Base-by-base conservation (phyloP, 1,284 basidiomycete species). In the Chalciporus sp. region DNA sequence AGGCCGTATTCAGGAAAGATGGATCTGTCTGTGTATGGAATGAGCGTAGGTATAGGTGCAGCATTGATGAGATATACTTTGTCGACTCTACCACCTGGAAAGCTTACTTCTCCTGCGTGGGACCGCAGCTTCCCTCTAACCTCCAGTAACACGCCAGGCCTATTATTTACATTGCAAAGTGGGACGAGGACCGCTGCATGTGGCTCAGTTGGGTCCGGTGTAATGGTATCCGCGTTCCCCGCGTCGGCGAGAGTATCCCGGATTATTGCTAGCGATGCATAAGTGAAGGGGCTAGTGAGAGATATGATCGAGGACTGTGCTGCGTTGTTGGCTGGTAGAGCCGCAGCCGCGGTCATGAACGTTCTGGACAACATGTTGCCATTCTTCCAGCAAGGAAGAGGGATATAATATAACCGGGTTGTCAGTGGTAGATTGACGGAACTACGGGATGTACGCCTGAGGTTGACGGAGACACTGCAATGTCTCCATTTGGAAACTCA, bases 81-180 rank as follows among this genome's bases (percentile, higher is more conserved):
- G 65, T 91, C 89, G 33, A 85, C 77, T 55, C 77, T 76, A 11
- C 90, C 89, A n/a, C 90, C 89, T 33, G 90, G 88, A 72, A 90
- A 92, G 74, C 90, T 92, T 33, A 92, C 83, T 76, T 92, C 88
- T n/a, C 90, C 89, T 0, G 86, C 84, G 71, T 92, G 90, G 35
- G 76, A 79, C 59, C 88, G 77, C 52, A 91, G 69, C 53, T 74
- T 66, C 51, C 80, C 86, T 58, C 90, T 77, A 28, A 92, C 80
- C 66, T 91, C 84, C 17, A 91, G 76, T 37, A 92, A 67, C 17
- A 92, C 78, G 7, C 88, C 85, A 0, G 90, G 85, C 16, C 71
- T 72, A 44, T 77, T 75, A 37, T 79, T 72, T 14, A 92, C 83
- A 62, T 92, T 92, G 68, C 87, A 89, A 46, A 92, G 73, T 0